phyloP scores from a whole-genome alignment of 2,329 filamentous ascomycete genomes.

The Cercospora beticola region DNA sequence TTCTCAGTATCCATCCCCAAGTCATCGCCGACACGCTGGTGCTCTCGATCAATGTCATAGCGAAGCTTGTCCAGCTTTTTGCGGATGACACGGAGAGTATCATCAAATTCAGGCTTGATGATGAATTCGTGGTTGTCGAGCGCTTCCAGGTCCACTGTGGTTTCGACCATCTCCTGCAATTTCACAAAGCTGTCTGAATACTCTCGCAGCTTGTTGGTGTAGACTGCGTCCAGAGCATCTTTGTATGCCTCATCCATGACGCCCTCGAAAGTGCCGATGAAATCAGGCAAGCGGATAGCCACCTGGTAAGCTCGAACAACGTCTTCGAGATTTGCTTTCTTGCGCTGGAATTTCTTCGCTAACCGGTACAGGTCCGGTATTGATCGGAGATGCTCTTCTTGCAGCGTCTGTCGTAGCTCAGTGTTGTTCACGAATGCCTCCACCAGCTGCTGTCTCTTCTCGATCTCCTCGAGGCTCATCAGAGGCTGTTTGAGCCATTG shows the following conservation, averaged over 20 bases:
- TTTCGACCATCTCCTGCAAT: constrained; percentile 97
- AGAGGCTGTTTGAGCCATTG: constrained; percentile 98
- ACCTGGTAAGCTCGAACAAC: constrained; percentile 96
- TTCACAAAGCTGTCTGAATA: constrained; percentile 77
- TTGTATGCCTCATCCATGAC: constrained; percentile 96
- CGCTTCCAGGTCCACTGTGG: constrained; percentile 91
- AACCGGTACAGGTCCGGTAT: constrained; percentile 93
- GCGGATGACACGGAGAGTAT: constrained; percentile 79
- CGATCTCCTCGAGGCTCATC: constrained; percentile 86
- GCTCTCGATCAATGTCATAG: constrained; percentile 80
- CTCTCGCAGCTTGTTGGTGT: constrained; percentile 75
- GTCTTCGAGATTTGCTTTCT: constrained; percentile 87
- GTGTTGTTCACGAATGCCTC: constrained; percentile 94
- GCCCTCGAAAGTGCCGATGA: constrained; percentile 82
- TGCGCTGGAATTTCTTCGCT: constrained; percentile 91
- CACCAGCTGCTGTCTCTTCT: constrained; percentile 87
- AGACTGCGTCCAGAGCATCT: constrained; percentile 79
- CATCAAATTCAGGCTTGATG: constrained; percentile 98
- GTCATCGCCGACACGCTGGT: constrained; percentile 72
- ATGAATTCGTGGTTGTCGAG: constrained; percentile 97
- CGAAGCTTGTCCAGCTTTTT: constrained; percentile 85
- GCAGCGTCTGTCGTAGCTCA: constrained; percentile 89
- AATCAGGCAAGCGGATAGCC: constrained; percentile 83
- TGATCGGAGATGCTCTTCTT: constrained; percentile 89
- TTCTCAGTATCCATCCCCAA: constrained; percentile 92